A percentile compares a stretch with the other conserved stretches of the same genome.
Conservation (phyloP, 306 rosid species). For the Astragalus membranaceus region DNA sequence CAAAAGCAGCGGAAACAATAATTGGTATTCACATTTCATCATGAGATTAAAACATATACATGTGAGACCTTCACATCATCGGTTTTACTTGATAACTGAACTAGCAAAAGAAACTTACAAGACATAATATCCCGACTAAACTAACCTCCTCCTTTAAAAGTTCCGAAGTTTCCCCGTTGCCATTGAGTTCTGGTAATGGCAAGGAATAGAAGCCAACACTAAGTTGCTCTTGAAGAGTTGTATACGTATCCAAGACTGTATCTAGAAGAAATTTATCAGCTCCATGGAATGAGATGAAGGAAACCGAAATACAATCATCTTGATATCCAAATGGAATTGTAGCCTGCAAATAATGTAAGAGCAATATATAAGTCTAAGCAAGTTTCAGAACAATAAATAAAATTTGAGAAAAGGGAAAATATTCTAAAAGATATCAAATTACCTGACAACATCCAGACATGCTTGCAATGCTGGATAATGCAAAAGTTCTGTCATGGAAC, state of each 20-base stretch:
- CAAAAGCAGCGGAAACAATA: not conserved
- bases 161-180: conserved; percentile 65
- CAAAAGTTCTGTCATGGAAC: conserved; percentile 35
- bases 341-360: conserved; percentile 43
- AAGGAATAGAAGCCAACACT: conserved; percentile 33
- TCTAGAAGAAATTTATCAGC: conserved; percentile 89
- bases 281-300: conserved; percentile 62
- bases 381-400: conserved; percentile 15
- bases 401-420: not conserved
- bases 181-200: conserved; percentile 49
- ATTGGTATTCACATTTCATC: not conserved
- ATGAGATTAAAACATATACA: not conserved
- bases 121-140: not conserved
- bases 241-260: conserved; percentile 64
- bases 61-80: not conserved
- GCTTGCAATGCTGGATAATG: conserved; percentile 44
- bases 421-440: conserved; percentile 15
- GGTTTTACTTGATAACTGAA: not conserved
- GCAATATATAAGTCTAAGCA: not conserved
- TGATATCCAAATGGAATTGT: conserved; percentile 67
- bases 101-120: not conserved
- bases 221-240: conserved; percentile 55
- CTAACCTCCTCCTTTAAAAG: conserved; percentile 80
- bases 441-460: conserved; percentile 76
- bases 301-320: conserved; percentile 58